phyloP scores from a whole-genome alignment of 768 basidiomycete species.

The Suillus paluster region DNA sequence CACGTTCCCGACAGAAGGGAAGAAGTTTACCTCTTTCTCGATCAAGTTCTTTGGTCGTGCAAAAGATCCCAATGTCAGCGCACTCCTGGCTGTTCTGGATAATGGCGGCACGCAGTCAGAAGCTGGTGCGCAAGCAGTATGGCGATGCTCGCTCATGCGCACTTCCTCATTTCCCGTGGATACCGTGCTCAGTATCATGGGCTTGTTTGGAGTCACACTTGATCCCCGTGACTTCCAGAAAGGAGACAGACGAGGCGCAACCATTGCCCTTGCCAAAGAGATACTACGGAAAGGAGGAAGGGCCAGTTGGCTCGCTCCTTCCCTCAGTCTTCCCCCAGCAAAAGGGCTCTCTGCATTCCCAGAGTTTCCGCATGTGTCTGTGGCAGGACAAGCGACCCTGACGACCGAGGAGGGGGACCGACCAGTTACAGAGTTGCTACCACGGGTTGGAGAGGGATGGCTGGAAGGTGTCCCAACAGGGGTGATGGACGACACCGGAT shows the following conservation, averaged over 20 bases:
- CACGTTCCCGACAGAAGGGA: background rate
- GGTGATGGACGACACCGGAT: conserved; percentile 6
- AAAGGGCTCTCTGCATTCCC: too few species aligned
- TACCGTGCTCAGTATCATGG: conserved; percentile 11
- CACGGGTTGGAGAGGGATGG: background rate
- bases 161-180: conserved; percentile 8
- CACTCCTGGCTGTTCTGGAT: background rate
- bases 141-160: conserved; percentile 4
- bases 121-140: conserved; percentile 7
- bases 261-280: conserved; percentile 6
- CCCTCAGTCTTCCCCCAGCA: conserved; percentile 2
- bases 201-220: conserved; percentile 7
- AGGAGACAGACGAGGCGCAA: conserved; percentile 6
- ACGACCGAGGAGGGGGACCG: background rate
- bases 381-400: background rate
- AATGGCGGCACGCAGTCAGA: background rate
- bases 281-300: conserved; percentile 1
- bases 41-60: background rate
- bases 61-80: background rate
- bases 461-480: conserved; percentile 2
- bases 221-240: background rate
- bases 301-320: conserved; percentile 1
- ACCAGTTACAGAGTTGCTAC: background rate
- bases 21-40: background rate
- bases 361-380: background rate